Percentiles rank a stretch among this genome's conserved stretches.
These are phyloP conservation scores for Candida coquimbonensis DNA, from an alignment of 805 yeast species.

Conservation along the genomic window DNA sequence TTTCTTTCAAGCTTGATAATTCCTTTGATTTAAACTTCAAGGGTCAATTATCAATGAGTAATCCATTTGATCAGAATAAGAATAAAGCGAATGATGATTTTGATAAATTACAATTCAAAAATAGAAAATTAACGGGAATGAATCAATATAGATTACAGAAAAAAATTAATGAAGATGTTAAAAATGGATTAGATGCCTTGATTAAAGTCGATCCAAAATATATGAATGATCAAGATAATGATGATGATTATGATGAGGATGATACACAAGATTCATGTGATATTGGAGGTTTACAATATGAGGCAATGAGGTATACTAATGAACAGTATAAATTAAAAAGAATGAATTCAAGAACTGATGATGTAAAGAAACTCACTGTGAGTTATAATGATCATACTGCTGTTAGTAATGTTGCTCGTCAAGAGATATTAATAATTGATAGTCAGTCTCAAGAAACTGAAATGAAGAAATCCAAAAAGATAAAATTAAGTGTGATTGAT, in stretches of 20 bases:
- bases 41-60: slow-evolving; percentile 1
- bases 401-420: background rate
- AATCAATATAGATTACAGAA: slow-evolving; percentile 5
- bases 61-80: slow-evolving; percentile 1
- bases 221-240: slow-evolving; percentile 6
- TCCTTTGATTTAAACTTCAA: background rate
- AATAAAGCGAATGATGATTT: background rate
- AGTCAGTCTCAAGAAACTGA: background rate
- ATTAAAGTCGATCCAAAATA: background rate
- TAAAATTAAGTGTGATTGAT: too few relatives aligned
- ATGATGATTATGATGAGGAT: slow-evolving; percentile 23
- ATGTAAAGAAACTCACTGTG: too few relatives aligned
- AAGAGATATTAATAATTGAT: background rate
- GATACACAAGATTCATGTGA: background rate
- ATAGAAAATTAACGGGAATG: slow-evolving; percentile 1
- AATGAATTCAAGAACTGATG: background rate
- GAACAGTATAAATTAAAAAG: background rate
- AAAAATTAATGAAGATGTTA: background rate
- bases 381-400: too few relatives aligned
- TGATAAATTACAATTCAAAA: background rate
- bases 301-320: background rate
- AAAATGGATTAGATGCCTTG: slow-evolving; percentile 14
- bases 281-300: background rate
- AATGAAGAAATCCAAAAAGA: background rate
- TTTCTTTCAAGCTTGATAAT: background rate